Base-by-base conservation (phyloP, 1,139 yeast species). In the Trichomonascaceae sp. region DNA sequence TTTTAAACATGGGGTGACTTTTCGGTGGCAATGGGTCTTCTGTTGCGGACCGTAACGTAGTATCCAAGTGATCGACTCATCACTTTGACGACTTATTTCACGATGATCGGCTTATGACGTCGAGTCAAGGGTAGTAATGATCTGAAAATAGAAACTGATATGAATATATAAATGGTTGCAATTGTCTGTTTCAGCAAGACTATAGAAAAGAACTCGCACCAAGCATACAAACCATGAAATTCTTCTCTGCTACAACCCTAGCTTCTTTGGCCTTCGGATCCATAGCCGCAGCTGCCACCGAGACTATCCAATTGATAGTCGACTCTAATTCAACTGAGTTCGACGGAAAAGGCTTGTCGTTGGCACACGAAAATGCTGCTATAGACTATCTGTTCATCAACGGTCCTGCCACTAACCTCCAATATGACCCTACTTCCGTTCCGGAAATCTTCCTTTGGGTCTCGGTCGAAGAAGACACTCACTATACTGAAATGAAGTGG, bases 281-380 rank as follows among this genome's bases (percentile, higher is more conserved):
- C 41, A 36, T 36, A 17, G 41, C 41, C 15, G 41, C 41, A 36
- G 41, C 55, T 24, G 48, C 49, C 22, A 43, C 51, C 22, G 24
- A 41, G 36, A 43, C 52, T 22, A 13, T 50, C 38, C 32, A 36
- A 24, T 45, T 48, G 36, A 20, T 38, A 45, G 47, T 47, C 30
- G 52, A 27, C 15, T 19, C 47, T 7, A 12, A 22, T 32, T n/a
- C 13, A 18, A 13, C 9, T 13, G 38, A 20, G 7, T 15, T 22
- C 15, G 22, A 39, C 17, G 45, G 38, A 22, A 44, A 43, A 3
- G 75, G 73, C 47, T 59, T 78, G 48, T 56, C 64, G 45, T 60
- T 72, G 30, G 58, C 59, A 47, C 84, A 79, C 64, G 82, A 77
- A 67, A 84, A 84, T 65, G 84, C 85, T 49, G 85, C 78, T 56